Conservation (phyloP, 2,329 filamentous ascomycete genomes). For the Ophiocordyceps camponoti-floridani region DNA sequence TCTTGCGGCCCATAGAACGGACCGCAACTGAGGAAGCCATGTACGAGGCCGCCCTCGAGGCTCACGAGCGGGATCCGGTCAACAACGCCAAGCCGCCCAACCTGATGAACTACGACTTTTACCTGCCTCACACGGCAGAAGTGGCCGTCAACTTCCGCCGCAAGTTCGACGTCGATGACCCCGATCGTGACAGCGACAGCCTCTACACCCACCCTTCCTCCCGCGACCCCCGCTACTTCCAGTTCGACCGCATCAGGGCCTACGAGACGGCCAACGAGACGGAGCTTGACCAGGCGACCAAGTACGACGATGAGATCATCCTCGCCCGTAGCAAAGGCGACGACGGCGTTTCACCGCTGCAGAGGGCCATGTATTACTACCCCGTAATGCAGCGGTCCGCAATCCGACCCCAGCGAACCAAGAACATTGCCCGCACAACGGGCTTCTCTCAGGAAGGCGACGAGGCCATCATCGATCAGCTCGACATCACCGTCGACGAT, state of each 20-base stretch:
- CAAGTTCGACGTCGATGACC: constrained; percentile 40
- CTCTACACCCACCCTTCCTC: constrained; percentile 33
- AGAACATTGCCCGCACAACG: constrained; percentile 39
- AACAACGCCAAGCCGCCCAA: constrained; percentile 37
- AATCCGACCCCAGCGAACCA: constrained; percentile 44
- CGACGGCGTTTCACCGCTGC: constrained; percentile 27
- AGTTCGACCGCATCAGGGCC: constrained; percentile 41
- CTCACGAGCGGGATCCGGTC: constrained; percentile 36
- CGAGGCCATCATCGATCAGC: constrained; percentile 34
- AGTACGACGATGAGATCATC: constrained; percentile 47
- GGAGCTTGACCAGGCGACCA: constrained; percentile 36
- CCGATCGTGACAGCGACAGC: constrained; percentile 31
- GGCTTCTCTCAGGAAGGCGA: constrained; percentile 27
- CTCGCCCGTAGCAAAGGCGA: constrained; percentile 33
- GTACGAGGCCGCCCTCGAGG: constrained; percentile 30
- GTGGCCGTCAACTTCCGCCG: constrained; percentile 37
- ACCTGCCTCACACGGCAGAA: constrained; percentile 30
- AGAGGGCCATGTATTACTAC: constrained; percentile 49
- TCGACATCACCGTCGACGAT: constrained; percentile 36
- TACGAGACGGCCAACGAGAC: constrained; percentile 46
- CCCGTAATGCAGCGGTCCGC: constrained; percentile 46
- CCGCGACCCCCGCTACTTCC: constrained; percentile 32
- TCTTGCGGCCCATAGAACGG: constrained; percentile 42
- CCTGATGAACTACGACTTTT: constrained; percentile 49
- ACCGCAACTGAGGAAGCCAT: constrained; percentile 34